Conservation (phyloP, 192 early-diverging fungal genomes). For the Oehlia diaphana region DNA sequence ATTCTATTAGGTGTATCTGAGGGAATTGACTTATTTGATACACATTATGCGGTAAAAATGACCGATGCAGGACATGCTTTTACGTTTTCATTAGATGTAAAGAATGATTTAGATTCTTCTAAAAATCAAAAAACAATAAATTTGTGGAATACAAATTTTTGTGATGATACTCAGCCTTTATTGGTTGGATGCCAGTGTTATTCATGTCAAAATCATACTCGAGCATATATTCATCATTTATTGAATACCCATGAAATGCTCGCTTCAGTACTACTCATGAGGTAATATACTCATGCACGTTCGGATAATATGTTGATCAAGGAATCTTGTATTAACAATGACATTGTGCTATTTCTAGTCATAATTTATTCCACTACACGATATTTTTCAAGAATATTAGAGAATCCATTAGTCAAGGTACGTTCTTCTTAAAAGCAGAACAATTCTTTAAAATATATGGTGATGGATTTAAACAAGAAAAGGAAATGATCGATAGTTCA, state of each 20-base stretch:
- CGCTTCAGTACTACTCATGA: conserved; percentile 70
- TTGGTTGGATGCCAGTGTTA: conserved; percentile 64
- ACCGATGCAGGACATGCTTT: conserved; percentile 70
- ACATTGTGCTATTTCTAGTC: background rate
- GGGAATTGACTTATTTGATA: conserved; percentile 76
- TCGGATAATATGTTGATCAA: background rate
- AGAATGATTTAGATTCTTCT: background rate
- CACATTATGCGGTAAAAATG: conserved; percentile 60
- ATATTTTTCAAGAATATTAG: conserved; percentile 17
- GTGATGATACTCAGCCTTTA: conserved; percentile 60
- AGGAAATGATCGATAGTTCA: background rate
- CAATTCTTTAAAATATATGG: background rate
- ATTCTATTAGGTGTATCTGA: conserved; percentile 48
- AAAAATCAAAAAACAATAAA: conserved; percentile 37
- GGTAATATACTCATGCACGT: conserved; percentile 34
- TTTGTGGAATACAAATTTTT: conserved; percentile 58
- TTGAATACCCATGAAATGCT: conserved; percentile 76
- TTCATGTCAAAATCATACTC: conserved; percentile 64
- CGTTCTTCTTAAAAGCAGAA: background rate
- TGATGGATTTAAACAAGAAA: background rate
- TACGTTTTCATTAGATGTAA: conserved; percentile 47
- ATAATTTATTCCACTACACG: conserved; percentile 18
- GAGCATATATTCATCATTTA: conserved; percentile 76
- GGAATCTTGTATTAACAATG: background rate
- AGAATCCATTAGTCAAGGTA: background rate